These are phyloP conservation scores for Lichtheimia hyalospora DNA, from an alignment of 371 early-diverging fungal species.

Conservation along the genomic window DNA sequence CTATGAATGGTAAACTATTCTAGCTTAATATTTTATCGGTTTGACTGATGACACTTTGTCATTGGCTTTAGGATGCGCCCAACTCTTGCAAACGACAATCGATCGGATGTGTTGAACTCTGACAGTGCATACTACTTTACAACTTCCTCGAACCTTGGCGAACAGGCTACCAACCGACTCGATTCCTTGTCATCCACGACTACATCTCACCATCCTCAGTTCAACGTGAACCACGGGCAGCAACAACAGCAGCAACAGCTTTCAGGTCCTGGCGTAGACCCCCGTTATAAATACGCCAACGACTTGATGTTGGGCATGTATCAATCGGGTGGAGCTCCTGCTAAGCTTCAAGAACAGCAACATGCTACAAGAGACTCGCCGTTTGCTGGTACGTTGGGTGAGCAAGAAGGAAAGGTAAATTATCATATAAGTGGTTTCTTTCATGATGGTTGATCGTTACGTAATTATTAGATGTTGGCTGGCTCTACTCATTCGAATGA, in stretches of 20 bases:
- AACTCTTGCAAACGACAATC: slow-evolving; percentile 24
- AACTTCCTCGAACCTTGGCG: not conserved
- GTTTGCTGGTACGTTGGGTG: slow-evolving; percentile 51
- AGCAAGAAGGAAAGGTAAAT: slow-evolving; percentile 69
- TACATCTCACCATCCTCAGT: not conserved
- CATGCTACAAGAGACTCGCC: slow-evolving; percentile 64
- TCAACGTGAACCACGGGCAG: not conserved
- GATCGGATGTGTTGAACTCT: slow-evolving; percentile 24
- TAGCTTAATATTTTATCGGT: not conserved
- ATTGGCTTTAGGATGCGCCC: slow-evolving; percentile 46
- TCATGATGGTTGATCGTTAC: not conserved
- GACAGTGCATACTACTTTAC: slow-evolving; percentile 6
- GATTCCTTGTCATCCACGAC: not conserved
- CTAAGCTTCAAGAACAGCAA: slow-evolving; percentile 72
- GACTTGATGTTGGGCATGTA: slow-evolving; percentile 77
- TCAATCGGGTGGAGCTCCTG: slow-evolving; percentile 58
- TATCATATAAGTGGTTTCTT: not conserved
- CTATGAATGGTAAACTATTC: slow-evolving; percentile 69
- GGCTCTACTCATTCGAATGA: slow-evolving; percentile 57
- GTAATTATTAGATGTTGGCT: slow-evolving; percentile 38
- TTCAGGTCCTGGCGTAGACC: slow-evolving; percentile 15
- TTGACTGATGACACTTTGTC: not conserved
- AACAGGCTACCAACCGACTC: not conserved
- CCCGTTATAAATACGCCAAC: slow-evolving; percentile 72
- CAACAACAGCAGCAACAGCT: not conserved